Percentiles rank a stretch among this genome's conserved stretches.
These are phyloP conservation scores for Kockiozyma suomiensis DNA, from an alignment of 805 yeast genomes.

Conservation along the genomic window DNA sequence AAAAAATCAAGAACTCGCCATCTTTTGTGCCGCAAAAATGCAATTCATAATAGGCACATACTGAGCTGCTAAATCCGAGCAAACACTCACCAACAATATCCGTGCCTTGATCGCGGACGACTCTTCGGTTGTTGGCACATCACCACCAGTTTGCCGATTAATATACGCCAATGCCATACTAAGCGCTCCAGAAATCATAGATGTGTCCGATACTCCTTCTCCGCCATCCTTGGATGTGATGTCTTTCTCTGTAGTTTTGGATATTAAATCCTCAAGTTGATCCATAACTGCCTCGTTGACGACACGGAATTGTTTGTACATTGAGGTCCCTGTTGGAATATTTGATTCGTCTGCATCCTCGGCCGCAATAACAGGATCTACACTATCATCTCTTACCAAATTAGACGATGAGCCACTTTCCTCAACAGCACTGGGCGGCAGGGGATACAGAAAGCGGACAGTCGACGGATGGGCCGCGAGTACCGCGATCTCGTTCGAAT, in stretches of 20 bases:
- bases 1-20: slow-evolving; percentile 48
- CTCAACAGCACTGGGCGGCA: slow-evolving; percentile 8
- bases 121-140: slow-evolving; percentile 1
- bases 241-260: slow-evolving; percentile 42
- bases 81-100: slow-evolving; percentile 62
- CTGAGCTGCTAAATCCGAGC: slow-evolving; percentile 74
- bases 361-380: background rate
- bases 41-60: slow-evolving; percentile 94
- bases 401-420: background rate
- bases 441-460: slow-evolving; percentile 71
- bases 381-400: background rate
- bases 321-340: slow-evolving; percentile 49
- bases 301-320: slow-evolving; percentile 82
- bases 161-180: slow-evolving; percentile 80
- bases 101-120: slow-evolving; percentile 58
- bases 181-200: slow-evolving; percentile 73
- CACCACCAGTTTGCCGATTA: slow-evolving; percentile 47
- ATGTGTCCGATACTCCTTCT: slow-evolving; percentile 40
- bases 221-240: slow-evolving; percentile 16
- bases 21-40: slow-evolving; percentile 92
- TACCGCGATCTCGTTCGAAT: slow-evolving; percentile 80
- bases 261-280: slow-evolving; percentile 55
- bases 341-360: background rate
- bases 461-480: slow-evolving; percentile 74
- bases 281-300: slow-evolving; percentile 74